Evolutionary conservation across 2,329 filamentous ascomycete genomes (phyloP).

Genomic region (Colletotrichum sidae): DNA sequence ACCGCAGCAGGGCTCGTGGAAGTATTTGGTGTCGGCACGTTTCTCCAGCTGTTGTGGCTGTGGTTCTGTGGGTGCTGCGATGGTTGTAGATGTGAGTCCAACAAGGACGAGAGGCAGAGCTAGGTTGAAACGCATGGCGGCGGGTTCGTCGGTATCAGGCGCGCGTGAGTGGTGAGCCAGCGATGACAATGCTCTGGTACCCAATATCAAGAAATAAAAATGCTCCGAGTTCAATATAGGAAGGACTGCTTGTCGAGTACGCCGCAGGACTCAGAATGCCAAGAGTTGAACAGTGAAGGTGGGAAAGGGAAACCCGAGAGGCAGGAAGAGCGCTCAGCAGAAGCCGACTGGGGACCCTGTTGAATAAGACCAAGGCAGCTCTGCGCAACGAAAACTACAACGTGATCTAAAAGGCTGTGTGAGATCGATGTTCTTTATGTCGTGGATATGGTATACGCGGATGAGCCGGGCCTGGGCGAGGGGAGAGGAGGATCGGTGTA

Average conservation of each 20-base stretch:
- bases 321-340: background rate
- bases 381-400: slow-evolving; percentile 17
- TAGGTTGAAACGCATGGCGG: slow-evolving; percentile 27
- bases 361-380: background rate
- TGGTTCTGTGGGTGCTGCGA: slow-evolving; percentile 12
- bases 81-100: slow-evolving; percentile 21
- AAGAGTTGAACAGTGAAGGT: background rate
- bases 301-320: slow-evolving; percentile 4
- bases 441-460: background rate
- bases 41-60: slow-evolving; percentile 22
- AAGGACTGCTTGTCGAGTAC: background rate
- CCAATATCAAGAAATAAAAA: background rate
- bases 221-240: background rate
- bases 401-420: too few species aligned
- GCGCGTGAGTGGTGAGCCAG: background rate
- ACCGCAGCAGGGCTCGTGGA: slow-evolving; percentile 71
- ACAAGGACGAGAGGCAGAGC: slow-evolving; percentile 19
- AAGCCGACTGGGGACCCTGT: background rate
- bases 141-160: slow-evolving; percentile 6
- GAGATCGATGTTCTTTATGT: background rate
- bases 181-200: background rate
- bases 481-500: slow-evolving; percentile 10
- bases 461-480: background rate
- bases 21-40: slow-evolving; percentile 64
- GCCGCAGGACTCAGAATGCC: slow-evolving; percentile 16